Evolutionary conservation across 1,284 basidiomycete genomes (phyloP).

Genomic region (Butyriboletus pseudospeciosus): DNA sequence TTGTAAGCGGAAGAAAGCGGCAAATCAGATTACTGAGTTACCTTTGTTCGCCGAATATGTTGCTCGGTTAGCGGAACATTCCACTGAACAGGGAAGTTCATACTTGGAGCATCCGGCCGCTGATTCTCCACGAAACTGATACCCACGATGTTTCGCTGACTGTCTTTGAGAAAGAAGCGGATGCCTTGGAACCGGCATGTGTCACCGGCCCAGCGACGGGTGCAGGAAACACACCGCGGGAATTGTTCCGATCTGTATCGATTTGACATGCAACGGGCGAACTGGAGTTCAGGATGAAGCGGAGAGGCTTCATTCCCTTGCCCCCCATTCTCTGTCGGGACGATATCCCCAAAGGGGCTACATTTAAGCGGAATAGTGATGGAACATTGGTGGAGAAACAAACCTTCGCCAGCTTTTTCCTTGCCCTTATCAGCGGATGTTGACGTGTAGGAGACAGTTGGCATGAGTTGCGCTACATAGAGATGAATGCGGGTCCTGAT

Average conservation of each 20-base stretch:
- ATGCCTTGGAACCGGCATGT: conserved; percentile 78
- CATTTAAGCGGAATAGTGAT: conserved; percentile 1
- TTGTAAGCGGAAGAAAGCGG: conserved; percentile 6
- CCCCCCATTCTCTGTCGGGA: conserved; percentile 23
- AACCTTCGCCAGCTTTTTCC: conserved; percentile 41
- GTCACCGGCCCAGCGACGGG: conserved; percentile 76
- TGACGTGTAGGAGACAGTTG: conserved; percentile 43
- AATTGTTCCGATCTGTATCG: conserved; percentile 65
- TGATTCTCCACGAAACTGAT: conserved; percentile 65
- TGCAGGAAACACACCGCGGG: conserved; percentile 74
- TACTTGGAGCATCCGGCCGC: conserved; percentile 50
- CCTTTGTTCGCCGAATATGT: conserved; percentile 60
- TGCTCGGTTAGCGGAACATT: conserved; percentile 49
- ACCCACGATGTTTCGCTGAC: conserved; percentile 53
- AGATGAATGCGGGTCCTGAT: conserved; percentile 21
- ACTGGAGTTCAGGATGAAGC: conserved; percentile 60
- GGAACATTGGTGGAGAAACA: conserved; percentile 16
- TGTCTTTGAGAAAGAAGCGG: conserved; percentile 64
- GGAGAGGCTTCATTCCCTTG: conserved; percentile 23
- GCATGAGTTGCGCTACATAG: conserved; percentile 44
- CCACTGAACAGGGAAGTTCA: conserved; percentile 67
- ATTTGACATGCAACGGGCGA: conserved; percentile 74
- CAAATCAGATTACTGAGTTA: conserved; percentile 27
- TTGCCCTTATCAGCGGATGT: conserved; percentile 40
- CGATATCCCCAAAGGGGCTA: conserved; percentile 21